Conservation (phyloP, 1,284 basidiomycete species). For the Puccinia polysora region DNA sequence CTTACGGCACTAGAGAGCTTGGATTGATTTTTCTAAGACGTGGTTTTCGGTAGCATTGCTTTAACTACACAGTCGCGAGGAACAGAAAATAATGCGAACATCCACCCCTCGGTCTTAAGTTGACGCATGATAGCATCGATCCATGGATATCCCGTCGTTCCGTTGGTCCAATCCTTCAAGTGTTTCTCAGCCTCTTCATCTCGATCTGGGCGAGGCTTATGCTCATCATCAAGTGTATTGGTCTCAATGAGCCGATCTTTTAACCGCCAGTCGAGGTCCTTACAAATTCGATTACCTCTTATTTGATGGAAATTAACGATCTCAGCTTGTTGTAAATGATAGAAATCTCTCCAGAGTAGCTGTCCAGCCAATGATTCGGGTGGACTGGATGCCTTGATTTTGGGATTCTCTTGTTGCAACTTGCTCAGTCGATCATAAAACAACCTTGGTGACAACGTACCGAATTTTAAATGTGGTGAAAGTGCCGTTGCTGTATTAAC, state of each 20-base stretch:
- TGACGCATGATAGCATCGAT: conserved; percentile 59
- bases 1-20: too few relatives aligned
- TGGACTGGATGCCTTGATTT: conserved; percentile 44
- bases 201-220: conserved; percentile 54
- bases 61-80: background rate
- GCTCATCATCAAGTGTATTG: conserved; percentile 47
- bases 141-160: conserved; percentile 58
- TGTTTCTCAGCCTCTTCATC: conserved; percentile 54
- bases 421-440: conserved; percentile 55
- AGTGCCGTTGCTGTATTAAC: conserved; percentile 51
- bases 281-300: conserved; percentile 55
- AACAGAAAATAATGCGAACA: conserved; percentile 44
- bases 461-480: conserved; percentile 58
- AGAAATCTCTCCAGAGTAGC: conserved; percentile 48
- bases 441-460: conserved; percentile 56
- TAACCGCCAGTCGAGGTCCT: conserved; percentile 56
- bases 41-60: background rate
- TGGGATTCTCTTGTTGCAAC: conserved; percentile 51
- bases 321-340: conserved; percentile 54
- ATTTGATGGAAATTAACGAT: conserved; percentile 55
- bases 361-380: conserved; percentile 48
- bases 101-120: conserved; percentile 56
- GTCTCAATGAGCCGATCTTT: conserved; percentile 54
- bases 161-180: conserved; percentile 56
- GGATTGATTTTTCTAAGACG: too few relatives aligned